Conservation (phyloP, 192 early-diverging fungal genomes). For the Geranomyces michiganensis region DNA sequence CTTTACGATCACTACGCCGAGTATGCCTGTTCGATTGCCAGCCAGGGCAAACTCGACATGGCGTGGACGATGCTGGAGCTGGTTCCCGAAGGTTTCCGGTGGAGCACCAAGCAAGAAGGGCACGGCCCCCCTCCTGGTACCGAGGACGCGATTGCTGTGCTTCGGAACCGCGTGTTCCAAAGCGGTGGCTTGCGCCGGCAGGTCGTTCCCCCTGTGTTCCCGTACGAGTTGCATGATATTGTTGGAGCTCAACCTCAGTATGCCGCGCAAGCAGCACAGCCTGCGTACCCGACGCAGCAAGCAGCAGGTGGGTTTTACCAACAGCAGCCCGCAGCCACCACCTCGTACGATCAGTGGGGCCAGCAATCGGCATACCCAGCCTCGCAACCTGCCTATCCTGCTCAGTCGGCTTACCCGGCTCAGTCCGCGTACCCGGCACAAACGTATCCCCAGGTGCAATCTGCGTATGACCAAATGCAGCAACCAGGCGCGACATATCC, state of each 20-base stretch:
- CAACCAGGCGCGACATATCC: constrained; percentile 12
- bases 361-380: not conserved
- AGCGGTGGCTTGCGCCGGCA: constrained; percentile 52
- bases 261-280: not conserved
- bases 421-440: constrained; percentile 1
- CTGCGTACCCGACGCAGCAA: constrained; percentile 11
- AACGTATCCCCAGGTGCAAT: not conserved
- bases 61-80: constrained; percentile 79
- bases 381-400: not conserved
- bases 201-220: constrained; percentile 55
- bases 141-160: constrained; percentile 57
- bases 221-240: constrained; percentile 65
- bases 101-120: constrained; percentile 19
- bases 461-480: not conserved
- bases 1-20: constrained; percentile 88
- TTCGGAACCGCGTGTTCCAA: constrained; percentile 72
- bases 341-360: not conserved
- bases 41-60: constrained; percentile 75
- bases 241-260: constrained; percentile 26
- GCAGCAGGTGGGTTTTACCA: constrained; percentile 14
- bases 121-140: constrained; percentile 25
- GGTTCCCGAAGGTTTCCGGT: constrained; percentile 67
- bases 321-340: constrained; percentile 5
- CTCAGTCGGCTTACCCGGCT: constrained; percentile 5
- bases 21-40: constrained; percentile 76